phyloP scores from a whole-genome alignment of 2,329 filamentous ascomycete species.

The Bertia moriformis region DNA sequence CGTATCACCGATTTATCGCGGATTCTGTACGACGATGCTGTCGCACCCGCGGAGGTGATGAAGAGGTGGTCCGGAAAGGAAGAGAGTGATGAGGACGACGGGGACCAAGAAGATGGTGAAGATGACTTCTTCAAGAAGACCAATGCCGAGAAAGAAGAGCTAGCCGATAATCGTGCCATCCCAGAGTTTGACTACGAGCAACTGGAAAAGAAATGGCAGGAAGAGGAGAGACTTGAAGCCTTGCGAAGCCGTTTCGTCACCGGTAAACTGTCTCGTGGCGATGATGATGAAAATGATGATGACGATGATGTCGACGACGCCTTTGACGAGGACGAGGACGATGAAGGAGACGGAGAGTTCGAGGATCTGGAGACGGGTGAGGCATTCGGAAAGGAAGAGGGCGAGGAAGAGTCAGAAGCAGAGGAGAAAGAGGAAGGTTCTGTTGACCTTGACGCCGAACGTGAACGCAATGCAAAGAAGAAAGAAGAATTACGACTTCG shows the following conservation, averaged over 20 bases:
- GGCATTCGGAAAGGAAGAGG: constrained; percentile 31
- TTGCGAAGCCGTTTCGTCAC: constrained; percentile 65
- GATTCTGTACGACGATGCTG: constrained; percentile 72
- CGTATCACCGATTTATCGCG: constrained; percentile 71
- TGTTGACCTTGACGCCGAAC: constrained; percentile 60
- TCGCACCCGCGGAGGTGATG: constrained; percentile 64
- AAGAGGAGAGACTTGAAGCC: constrained; percentile 61
- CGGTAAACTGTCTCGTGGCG: constrained; percentile 41
- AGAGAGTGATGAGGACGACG: constrained; percentile 34
- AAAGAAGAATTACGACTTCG: constrained; percentile 91
- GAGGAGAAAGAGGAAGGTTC: neutral
- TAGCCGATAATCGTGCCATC: constrained; percentile 63
- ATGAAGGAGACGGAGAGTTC: constrained; percentile 34
- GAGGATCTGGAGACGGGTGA: constrained; percentile 11
- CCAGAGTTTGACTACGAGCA: constrained; percentile 68
- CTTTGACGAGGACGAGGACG: constrained; percentile 28
- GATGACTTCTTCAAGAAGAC: constrained; percentile 54
- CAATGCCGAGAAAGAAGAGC: constrained; percentile 50
- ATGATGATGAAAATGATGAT: constrained; percentile 34
- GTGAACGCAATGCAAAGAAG: constrained; percentile 73
- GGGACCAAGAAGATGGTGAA: constrained; percentile 24
- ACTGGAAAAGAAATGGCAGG: constrained; percentile 73
- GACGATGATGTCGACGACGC: constrained; percentile 36
- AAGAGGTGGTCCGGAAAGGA: constrained; percentile 61
- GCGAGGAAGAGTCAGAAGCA: constrained; percentile 23